These are phyloP conservation scores for Oryza officinalis DNA, from an alignment of 176 grass and related monocot genomes.

Conservation along the genomic window DNA sequence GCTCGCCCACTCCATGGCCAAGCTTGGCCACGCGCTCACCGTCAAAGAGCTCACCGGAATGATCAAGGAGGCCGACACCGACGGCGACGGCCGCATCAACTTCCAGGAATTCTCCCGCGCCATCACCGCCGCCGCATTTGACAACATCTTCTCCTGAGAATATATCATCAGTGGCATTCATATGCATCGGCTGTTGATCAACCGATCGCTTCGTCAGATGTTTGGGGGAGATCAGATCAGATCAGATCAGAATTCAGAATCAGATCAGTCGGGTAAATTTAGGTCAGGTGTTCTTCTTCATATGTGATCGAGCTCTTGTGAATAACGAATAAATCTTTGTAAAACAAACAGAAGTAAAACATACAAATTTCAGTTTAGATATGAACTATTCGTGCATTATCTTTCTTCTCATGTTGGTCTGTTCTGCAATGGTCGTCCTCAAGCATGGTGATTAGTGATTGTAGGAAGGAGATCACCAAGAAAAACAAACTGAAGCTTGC, in stretches of 20 bases:
- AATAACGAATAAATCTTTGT: background rate
- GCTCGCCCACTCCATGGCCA: conserved; percentile 95
- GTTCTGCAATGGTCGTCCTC: background rate
- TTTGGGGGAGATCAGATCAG: background rate
- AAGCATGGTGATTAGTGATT: background rate
- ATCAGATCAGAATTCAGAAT: background rate
- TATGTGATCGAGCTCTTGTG: background rate
- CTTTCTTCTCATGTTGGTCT: background rate
- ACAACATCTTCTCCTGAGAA: conserved; percentile 76
- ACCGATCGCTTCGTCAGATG: no score
- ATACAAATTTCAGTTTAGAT: background rate
- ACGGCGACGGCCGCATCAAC: conserved; percentile 81
- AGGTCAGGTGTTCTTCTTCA: background rate
- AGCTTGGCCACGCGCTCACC: conserved; percentile 77
- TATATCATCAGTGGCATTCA: no score
- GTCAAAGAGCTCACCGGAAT: conserved; percentile 90
- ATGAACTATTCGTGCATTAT: background rate
- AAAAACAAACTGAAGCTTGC: background rate
- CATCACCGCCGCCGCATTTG: conserved; percentile 81
- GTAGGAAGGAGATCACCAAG: background rate
- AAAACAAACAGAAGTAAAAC: background rate
- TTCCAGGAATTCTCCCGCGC: conserved; percentile 90
- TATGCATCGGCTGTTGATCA: no score
- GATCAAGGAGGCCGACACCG: conserved; percentile 95
- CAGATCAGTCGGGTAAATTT: background rate